Percentiles rank a stretch among this genome's conserved stretches.
Evolutionary conservation across 495 filamentous ascomycete species (phyloP).

Genomic region (Eremomyces bilateralis): DNA sequence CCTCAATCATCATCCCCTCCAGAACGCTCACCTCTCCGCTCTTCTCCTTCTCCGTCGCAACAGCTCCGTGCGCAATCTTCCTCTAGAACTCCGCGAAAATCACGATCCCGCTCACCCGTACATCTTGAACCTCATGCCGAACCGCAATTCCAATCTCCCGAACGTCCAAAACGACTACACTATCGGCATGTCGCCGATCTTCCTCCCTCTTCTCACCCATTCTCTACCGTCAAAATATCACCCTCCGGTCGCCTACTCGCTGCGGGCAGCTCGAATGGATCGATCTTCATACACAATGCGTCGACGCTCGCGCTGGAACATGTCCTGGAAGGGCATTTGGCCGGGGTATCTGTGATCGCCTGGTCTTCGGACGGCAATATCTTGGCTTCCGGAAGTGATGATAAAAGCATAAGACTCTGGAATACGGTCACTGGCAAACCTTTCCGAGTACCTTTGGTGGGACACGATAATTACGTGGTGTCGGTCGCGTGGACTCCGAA

Average conservation of each 20-base stretch:
- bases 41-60: too few species aligned
- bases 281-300: constrained; percentile 78
- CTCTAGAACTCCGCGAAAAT: too few species aligned
- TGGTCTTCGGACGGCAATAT: constrained; percentile 77
- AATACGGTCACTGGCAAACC: constrained; percentile 54
- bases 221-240: constrained; percentile 77
- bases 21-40: too few species aligned
- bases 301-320: constrained; percentile 54
- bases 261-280: constrained; percentile 62
- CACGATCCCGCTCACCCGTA: too few species aligned
- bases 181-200: too few species aligned
- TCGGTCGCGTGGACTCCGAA: constrained; percentile 84
- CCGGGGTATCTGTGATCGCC: constrained; percentile 71
- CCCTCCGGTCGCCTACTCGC: constrained; percentile 80
- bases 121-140: too few species aligned
- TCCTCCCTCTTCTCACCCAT: too few species aligned
- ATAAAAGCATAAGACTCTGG: constrained; percentile 91
- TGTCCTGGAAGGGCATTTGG: constrained; percentile 81
- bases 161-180: too few species aligned
- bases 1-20: too few species aligned
- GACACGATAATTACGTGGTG: constrained; percentile 93
- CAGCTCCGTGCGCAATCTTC: too few species aligned
- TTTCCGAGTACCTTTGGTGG: constrained; percentile 41
- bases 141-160: too few species aligned
- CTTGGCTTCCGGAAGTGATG: constrained; percentile 79